Evolutionary conservation across 2,329 filamentous ascomycete genomes (phyloP).

Genomic region (Onygenales sp.): DNA sequence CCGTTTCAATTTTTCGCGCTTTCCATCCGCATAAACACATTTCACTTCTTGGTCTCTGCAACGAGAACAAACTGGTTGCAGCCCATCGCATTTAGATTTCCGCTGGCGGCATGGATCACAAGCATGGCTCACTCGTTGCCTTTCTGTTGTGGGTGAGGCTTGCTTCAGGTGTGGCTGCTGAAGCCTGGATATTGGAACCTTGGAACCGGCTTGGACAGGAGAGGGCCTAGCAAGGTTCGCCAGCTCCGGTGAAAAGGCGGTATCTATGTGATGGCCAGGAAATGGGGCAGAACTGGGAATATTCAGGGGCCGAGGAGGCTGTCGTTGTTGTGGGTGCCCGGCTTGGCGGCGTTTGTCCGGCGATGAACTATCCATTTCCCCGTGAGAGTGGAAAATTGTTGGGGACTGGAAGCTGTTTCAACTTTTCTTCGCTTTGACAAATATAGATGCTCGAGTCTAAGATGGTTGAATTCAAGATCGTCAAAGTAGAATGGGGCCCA

Average conservation of each 20-base stretch:
- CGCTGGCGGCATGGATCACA: slow-evolving; percentile 25
- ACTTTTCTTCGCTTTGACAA: neutral
- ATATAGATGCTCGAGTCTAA: neutral
- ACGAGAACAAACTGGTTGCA: slow-evolving; percentile 22
- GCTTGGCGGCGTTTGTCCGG: neutral
- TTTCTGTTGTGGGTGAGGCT: slow-evolving; percentile 3
- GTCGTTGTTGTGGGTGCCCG: neutral
- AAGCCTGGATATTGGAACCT: slow-evolving; percentile 14
- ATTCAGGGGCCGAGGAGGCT: neutral
- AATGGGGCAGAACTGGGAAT: neutral
- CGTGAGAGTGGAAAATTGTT: neutral
- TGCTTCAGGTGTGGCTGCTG: slow-evolving; percentile 7
- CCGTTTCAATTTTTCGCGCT: slow-evolving; percentile 26
- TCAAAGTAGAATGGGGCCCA: neutral
- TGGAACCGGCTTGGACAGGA: slow-evolving; percentile 6
- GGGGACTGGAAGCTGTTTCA: neutral
- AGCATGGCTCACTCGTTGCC: slow-evolving; percentile 18
- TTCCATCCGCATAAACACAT: slow-evolving; percentile 25
- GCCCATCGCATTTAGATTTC: slow-evolving; percentile 30
- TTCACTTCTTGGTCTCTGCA: slow-evolving; percentile 18
- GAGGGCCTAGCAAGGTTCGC: slow-evolving; percentile 1
- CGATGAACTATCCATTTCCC: neutral
- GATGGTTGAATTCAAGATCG: neutral
- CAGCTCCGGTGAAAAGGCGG: slow-evolving; percentile 4
- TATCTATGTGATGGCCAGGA: neutral